Evolutionary conservation across 768 basidiomycete species (phyloP).

Genomic region (Trametes cinnabarina): DNA sequence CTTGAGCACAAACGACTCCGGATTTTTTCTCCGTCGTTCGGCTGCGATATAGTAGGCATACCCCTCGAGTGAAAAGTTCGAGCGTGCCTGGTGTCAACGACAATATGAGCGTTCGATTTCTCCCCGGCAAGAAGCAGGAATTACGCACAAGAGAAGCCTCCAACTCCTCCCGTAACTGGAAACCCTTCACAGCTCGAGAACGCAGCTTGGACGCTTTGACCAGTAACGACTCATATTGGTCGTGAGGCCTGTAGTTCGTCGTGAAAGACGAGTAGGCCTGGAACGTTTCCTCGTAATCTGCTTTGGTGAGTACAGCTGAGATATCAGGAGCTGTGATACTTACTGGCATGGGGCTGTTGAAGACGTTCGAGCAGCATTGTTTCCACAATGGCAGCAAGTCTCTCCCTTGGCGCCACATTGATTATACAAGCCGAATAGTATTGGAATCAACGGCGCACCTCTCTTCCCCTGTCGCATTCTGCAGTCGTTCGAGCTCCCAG

Average conservation of each 20-base stretch:
- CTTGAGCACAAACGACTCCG: slow-evolving; percentile 54
- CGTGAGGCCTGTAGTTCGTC: slow-evolving; percentile 66
- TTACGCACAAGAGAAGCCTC: slow-evolving; percentile 59
- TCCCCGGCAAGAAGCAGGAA: too few species aligned
- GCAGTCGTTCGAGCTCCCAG: slow-evolving; percentile 71
- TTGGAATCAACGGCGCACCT: slow-evolving; percentile 35
- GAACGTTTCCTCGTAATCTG: slow-evolving; percentile 79
- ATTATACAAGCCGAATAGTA: neutral
- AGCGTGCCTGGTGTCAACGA: slow-evolving; percentile 15
- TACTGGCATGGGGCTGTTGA: slow-evolving; percentile 74
- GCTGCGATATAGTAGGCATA: slow-evolving; percentile 62
- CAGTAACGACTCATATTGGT: slow-evolving; percentile 76
- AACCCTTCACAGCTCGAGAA: slow-evolving; percentile 55
- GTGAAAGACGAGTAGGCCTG: slow-evolving; percentile 89
- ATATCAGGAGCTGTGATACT: slow-evolving; percentile 13
- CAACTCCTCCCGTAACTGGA: slow-evolving; percentile 59
- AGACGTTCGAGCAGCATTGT: slow-evolving; percentile 63
- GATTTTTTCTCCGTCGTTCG: slow-evolving; percentile 60
- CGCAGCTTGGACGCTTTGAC: slow-evolving; percentile 76
- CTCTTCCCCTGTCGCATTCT: slow-evolving; percentile 43
- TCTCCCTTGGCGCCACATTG: slow-evolving; percentile 31
- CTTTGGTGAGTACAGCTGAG: neutral
- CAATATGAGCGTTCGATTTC: too few species aligned
- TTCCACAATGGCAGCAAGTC: slow-evolving; percentile 53
- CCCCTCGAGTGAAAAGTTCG: slow-evolving; percentile 48